These are phyloP conservation scores for Russula vinacea DNA, from an alignment of 768 basidiomycete species.

Conservation along the genomic window DNA sequence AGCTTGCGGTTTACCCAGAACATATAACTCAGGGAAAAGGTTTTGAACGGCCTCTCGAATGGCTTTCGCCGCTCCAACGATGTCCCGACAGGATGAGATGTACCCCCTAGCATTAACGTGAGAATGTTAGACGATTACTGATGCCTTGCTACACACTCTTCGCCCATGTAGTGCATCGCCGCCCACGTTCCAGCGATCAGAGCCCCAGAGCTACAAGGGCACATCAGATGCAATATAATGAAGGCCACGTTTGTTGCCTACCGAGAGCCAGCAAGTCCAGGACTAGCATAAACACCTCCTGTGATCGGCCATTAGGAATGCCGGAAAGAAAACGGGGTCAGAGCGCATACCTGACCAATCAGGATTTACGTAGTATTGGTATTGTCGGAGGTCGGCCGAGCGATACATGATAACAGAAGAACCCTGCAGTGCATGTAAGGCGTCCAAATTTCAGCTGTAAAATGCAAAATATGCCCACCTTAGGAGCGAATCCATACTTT, in stretches of 20 bases:
- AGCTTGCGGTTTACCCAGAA: slow-evolving; percentile 86
- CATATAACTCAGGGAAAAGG: slow-evolving; percentile 77
- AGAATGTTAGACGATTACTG: slow-evolving; percentile 6
- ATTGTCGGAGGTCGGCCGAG: slow-evolving; percentile 64
- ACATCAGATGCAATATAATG: background rate
- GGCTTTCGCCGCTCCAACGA: slow-evolving; percentile 68
- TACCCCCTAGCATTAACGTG: slow-evolving; percentile 61
- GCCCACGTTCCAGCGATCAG: slow-evolving; percentile 96
- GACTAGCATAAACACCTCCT: slow-evolving; percentile 90
- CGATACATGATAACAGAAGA: slow-evolving; percentile 96
- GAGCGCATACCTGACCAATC: slow-evolving; percentile 63
- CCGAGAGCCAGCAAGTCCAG: slow-evolving; percentile 88
- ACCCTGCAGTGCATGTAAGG: slow-evolving; percentile 47
- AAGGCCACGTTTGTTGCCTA: slow-evolving; percentile 37
- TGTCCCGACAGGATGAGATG: slow-evolving; percentile 74
- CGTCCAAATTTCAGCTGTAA: background rate
- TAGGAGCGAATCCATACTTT: slow-evolving; percentile 92
- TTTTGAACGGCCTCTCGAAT: slow-evolving; percentile 65
- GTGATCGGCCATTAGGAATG: slow-evolving; percentile 30
- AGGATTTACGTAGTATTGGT: slow-evolving; percentile 85
- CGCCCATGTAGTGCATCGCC: slow-evolving; percentile 90
- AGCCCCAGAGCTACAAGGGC: slow-evolving; percentile 69
- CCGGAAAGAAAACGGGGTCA: slow-evolving; percentile 10
- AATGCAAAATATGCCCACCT: slow-evolving; percentile 44
- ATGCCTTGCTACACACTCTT: slow-evolving; percentile 52